Evolutionary conservation across 106 monocot genomes (phyloP).

Genomic region (Amphibolis antarctica): DNA sequence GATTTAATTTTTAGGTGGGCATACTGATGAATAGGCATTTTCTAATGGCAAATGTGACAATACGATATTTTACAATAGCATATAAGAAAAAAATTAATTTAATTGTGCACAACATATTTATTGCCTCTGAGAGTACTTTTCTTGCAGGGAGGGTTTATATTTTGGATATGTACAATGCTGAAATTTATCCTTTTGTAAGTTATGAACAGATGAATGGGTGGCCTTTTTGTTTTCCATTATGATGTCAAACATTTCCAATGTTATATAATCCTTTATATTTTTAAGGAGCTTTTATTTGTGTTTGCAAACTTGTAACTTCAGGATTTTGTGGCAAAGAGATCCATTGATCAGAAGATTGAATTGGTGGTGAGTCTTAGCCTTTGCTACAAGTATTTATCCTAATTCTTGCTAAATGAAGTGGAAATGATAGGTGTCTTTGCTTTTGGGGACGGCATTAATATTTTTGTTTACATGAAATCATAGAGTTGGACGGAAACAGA

Average conservation of each 20-base stretch:
- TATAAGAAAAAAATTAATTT: too few relatives aligned
- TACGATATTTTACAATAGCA: too few relatives aligned
- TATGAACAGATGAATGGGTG: neutral
- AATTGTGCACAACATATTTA: neutral
- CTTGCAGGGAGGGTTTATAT: slow-evolving; percentile 85
- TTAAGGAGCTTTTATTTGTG: neutral
- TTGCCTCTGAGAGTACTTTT: slow-evolving; percentile 6
- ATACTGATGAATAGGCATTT: too few relatives aligned
- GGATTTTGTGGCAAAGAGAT: slow-evolving; percentile 31
- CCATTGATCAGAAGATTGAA: slow-evolving; percentile 80
- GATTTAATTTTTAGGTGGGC: too few relatives aligned
- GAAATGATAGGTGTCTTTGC: neutral
- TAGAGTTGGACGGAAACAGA: slow-evolving; percentile 78
- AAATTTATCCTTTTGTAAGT: slow-evolving; percentile 92
- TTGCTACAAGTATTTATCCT: neutral
- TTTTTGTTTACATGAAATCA: slow-evolving; percentile 4
- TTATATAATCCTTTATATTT: neutral
- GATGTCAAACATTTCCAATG: neutral
- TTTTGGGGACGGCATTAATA: neutral
- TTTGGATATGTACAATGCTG: slow-evolving; percentile 94
- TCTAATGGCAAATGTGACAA: too few relatives aligned
- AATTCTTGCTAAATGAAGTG: neutral
- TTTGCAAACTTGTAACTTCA: neutral
- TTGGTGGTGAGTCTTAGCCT: slow-evolving; percentile 33
- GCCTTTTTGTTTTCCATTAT: slow-evolving; percentile 1